Base-by-base conservation (phyloP, 179 eudicot genomes). In the Patellifolia procumbens region DNA sequence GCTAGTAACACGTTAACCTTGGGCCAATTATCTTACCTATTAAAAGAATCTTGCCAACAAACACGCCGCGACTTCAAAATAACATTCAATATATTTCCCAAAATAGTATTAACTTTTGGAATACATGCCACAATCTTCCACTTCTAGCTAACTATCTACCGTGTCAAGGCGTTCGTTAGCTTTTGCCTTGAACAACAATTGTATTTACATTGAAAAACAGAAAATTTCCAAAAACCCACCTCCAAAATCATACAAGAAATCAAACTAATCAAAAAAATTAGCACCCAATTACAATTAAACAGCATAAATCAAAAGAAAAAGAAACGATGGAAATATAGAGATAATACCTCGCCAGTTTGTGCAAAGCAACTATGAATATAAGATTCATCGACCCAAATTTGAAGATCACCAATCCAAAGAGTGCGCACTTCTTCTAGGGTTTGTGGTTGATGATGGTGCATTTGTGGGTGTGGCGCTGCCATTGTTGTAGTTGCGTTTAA, bases 381-480 rank as follows among this genome's bases (percentile, higher is more conserved):
- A 76, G 78, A 8, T 42, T 94, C 98, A 76, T 94, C 97, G 62
- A 91, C 90, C 98, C 97, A 92, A 64, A 84, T 88, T 68, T 92
- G 96, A 79, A 94, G 89, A 84, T 92, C 97, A 29, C 98, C 97
- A 70, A 94, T 94, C 97, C 98, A 94, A 6, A 94, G 91, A 56
- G 98, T 94, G 4, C 98, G 88, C 1, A 92, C 96, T 83, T 94
- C 98, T 83, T 92, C 98, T 24, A 88, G 90, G 26, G 97, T 87
- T 42, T 96, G 84, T 7, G 98, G 97, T 31, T 94, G 97, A 78
- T 94, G 98, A 81, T 93, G 97, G 83, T 82, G 76, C 53, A 24
- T 81, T 64, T 43, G 58, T 37, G 42, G 70, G 37, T 64, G 72
- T 59, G 68, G 78, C 31, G 76, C 73, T 69, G 64, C 70, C 63